These are phyloP conservation scores for Aspergillus saccharolyticus DNA, from an alignment of 495 filamentous ascomycete genomes.

Conservation along the genomic window DNA sequence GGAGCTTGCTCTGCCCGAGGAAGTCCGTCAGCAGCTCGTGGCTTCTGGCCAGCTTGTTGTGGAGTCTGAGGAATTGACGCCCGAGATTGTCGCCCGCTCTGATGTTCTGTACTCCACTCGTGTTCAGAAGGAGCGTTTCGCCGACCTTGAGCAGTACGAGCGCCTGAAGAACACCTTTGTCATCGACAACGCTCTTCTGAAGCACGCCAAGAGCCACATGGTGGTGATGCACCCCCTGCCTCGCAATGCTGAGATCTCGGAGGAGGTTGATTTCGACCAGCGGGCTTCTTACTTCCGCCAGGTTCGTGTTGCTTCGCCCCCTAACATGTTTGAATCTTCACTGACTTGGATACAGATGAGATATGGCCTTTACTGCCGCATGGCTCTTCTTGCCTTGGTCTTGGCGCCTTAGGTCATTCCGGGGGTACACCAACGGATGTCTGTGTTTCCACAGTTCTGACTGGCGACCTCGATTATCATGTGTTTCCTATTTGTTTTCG, in stretches of 20 bases:
- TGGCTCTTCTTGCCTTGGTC: slow-evolving; percentile 91
- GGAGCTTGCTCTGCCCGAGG: slow-evolving; percentile 67
- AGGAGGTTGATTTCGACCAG: slow-evolving; percentile 97
- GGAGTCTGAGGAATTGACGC: slow-evolving; percentile 73
- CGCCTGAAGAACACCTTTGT: slow-evolving; percentile 79
- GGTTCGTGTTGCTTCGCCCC: slow-evolving; percentile 52
- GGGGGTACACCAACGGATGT: slow-evolving; percentile 6
- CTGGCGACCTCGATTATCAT: slow-evolving; percentile 21
- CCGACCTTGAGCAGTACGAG: slow-evolving; percentile 73
- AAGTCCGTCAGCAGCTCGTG: slow-evolving; percentile 64
- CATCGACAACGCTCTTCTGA: slow-evolving; percentile 85
- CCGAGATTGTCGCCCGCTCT: slow-evolving; percentile 72
- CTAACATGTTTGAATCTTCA: slow-evolving; percentile 7
- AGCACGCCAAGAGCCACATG: slow-evolving; percentile 85
- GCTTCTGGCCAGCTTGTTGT: slow-evolving; percentile 66
- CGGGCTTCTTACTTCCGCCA: slow-evolving; percentile 98
- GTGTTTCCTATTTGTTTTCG: slow-evolving; percentile 23
- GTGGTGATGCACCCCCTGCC: slow-evolving; percentile 94
- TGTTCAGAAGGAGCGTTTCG: slow-evolving; percentile 93
- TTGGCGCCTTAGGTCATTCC: slow-evolving; percentile 55
- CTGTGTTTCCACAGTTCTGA: slow-evolving; percentile 9
- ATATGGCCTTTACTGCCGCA: slow-evolving; percentile 95
- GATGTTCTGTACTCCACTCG: slow-evolving; percentile 96
- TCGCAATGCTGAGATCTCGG: slow-evolving; percentile 82
- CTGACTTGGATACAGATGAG: slow-evolving; percentile 70